Conservation (phyloP, 1,139 yeast species). For the Saccharomycopsis crataegensis region DNA sequence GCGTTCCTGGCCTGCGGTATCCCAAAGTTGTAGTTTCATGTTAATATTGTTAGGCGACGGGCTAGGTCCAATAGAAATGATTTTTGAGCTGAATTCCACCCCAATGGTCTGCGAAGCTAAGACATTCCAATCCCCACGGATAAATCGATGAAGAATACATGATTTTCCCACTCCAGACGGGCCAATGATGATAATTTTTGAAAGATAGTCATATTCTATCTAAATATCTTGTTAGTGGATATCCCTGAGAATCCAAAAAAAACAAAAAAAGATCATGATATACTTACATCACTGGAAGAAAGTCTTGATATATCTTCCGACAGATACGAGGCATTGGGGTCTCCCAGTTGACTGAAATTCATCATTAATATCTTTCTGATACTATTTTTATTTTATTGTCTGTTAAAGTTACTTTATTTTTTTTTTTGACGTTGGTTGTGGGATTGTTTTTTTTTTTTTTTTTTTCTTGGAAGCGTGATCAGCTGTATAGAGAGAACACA, state of each 20-base stretch:
- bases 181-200: conserved; percentile 38
- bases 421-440: too few species aligned
- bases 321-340: conserved; percentile 1
- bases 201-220: conserved; percentile 34
- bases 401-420: too few species aligned
- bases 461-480: too few species aligned
- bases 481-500: too few species aligned
- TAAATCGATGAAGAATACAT: conserved; percentile 36
- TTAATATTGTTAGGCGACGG: conserved; percentile 21
- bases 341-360: background rate
- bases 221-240: background rate
- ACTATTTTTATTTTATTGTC: too few species aligned
- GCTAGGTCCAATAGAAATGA: conserved; percentile 30
- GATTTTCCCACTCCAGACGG: conserved; percentile 42
- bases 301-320: conserved; percentile 2
- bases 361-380: too few species aligned
- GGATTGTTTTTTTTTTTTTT: too few species aligned
- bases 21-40: conserved; percentile 54
- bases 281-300: background rate
- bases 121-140: conserved; percentile 31
- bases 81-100: conserved; percentile 42
- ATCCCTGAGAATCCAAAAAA: too few species aligned
- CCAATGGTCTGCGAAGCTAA: conserved; percentile 34
- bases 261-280: too few species aligned
- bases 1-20: conserved; percentile 78